These are phyloP conservation scores for Diversispora epigaea DNA, from an alignment of 192 early-diverging fungal species.

Conservation along the genomic window DNA sequence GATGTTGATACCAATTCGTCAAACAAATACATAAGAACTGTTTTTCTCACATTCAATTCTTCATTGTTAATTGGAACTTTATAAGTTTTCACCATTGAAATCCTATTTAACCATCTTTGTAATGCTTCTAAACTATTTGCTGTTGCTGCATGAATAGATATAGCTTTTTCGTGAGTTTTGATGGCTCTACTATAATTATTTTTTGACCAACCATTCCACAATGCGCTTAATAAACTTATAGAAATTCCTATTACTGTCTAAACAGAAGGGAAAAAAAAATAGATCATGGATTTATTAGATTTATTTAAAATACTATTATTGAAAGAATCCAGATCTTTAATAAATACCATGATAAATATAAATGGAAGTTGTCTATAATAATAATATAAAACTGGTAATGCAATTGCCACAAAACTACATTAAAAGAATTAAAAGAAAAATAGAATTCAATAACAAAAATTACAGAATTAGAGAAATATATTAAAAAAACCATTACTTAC, in stretches of 20 bases:
- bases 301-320: not conserved
- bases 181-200: conserved; percentile 9
- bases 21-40: not conserved
- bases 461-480: not conserved
- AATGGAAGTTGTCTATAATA: conserved; percentile 14
- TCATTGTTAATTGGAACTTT: conserved; percentile 17
- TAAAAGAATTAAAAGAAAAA: not conserved
- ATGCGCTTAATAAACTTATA: conserved; percentile 1
- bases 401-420: not conserved
- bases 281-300: not conserved
- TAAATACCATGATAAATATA: conserved; percentile 4
- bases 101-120: conserved; percentile 16
- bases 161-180: not conserved
- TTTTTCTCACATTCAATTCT: not conserved
- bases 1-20: conserved; percentile 11
- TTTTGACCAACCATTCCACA: conserved; percentile 11
- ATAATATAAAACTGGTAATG: conserved; percentile 9
- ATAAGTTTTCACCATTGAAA: conserved; percentile 6
- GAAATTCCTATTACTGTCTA: not conserved
- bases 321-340: not conserved
- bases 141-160: not conserved
- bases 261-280: not conserved
- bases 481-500: not conserved
- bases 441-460: not conserved
- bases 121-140: conserved; percentile 9